A percentile compares a stretch with the other conserved stretches of the same genome.
These are phyloP conservation scores for Diversispora epigaea DNA, from an alignment of 192 early-diverging fungal genomes.

Conservation along the genomic window DNA sequence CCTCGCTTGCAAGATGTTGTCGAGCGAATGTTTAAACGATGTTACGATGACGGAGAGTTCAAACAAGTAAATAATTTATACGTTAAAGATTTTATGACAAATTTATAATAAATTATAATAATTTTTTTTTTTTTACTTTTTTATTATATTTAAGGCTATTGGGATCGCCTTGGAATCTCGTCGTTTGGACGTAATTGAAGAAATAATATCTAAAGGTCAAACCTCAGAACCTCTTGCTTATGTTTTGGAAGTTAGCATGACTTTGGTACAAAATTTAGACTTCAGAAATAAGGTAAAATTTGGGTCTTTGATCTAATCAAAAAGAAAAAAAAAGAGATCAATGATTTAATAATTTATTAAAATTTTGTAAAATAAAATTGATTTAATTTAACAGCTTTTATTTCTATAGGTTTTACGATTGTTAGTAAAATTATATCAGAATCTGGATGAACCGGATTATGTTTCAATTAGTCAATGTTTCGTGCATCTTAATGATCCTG, in stretches of 20 bases:
- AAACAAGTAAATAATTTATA: conserved; percentile 59
- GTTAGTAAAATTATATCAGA: conserved; percentile 72
- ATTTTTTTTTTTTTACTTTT: neutral
- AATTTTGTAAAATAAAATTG: neutral
- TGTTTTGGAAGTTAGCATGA: conserved; percentile 83
- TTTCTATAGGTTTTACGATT: conserved; percentile 61
- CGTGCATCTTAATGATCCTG: conserved; percentile 84
- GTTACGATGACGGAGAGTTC: conserved; percentile 81
- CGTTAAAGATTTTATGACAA: neutral
- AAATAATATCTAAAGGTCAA: conserved; percentile 72
- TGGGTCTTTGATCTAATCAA: conserved; percentile 43
- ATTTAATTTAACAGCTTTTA: neutral
- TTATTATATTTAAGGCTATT: conserved; percentile 61
- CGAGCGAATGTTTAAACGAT: conserved; percentile 92
- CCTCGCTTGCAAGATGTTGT: conserved; percentile 83
- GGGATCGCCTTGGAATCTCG: conserved; percentile 94
- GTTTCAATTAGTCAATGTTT: conserved; percentile 89
- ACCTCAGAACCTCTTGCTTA: conserved; percentile 76
- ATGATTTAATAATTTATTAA: neutral
- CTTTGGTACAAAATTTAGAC: conserved; percentile 75
- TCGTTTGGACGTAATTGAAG: conserved; percentile 86
- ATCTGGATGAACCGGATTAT: conserved; percentile 83
- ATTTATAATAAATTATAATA: neutral
- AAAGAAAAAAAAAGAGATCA: no score
- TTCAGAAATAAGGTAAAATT: conserved; percentile 85